A percentile compares a stretch with the other conserved stretches of the same genome.
Conservation (phyloP, 164 flowering plant species). For the Nymphaea thermarum region DNA sequence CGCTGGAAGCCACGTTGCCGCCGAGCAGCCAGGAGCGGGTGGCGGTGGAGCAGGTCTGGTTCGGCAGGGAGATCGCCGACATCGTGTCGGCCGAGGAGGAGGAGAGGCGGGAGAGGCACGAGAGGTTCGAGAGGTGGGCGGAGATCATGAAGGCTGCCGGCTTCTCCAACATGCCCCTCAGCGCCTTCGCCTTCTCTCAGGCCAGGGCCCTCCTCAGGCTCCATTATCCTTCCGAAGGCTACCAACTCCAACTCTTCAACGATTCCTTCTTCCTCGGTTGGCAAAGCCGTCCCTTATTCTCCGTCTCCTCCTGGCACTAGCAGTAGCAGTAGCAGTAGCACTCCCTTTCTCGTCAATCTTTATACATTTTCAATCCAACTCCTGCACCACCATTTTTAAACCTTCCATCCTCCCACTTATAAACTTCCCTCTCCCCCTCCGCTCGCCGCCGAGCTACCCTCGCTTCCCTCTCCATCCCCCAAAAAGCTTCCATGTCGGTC, state of each 20-base stretch:
- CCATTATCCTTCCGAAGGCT: conserved; percentile 93
- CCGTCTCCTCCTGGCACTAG: conserved; percentile 86
- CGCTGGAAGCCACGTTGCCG: conserved; percentile 83
- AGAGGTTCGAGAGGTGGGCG: conserved; percentile 69
- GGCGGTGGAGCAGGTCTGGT: conserved; percentile 67
- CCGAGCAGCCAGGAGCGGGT: conserved; percentile 65
- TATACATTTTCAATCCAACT: neutral
- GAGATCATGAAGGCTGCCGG: conserved; percentile 50
- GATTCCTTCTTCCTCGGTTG: conserved; percentile 65
- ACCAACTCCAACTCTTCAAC: conserved; percentile 45
- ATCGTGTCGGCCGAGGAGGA: conserved; percentile 51
- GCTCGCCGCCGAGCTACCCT: too few species aligned
- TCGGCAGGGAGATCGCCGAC: conserved; percentile 65
- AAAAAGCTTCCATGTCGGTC: too few species aligned
- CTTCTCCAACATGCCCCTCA: conserved; percentile 41
- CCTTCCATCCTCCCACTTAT: neutral
- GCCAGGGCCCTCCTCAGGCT: conserved; percentile 81
- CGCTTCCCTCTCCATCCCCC: too few species aligned
- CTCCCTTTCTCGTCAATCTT: neutral
- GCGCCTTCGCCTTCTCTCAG: conserved; percentile 74
- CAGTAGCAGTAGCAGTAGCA: neutral
- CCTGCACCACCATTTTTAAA: neutral
- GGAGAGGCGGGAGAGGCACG: conserved; percentile 35
- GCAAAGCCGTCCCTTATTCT: conserved; percentile 74
- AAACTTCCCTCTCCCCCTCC: neutral